Conservation (phyloP, 2,329 filamentous ascomycete genomes). For the Fusarium sp. region DNA sequence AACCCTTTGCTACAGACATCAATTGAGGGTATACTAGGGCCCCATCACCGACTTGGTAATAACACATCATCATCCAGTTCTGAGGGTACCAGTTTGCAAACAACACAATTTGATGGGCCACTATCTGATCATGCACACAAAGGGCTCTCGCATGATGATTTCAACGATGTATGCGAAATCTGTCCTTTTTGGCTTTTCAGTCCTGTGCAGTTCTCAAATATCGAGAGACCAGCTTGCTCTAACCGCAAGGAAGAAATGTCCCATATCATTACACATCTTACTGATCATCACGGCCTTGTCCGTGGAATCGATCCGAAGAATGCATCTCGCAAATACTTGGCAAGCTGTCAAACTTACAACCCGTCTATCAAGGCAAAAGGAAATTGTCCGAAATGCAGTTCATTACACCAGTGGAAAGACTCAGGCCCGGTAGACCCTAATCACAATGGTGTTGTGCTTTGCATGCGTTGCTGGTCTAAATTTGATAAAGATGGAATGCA, state of each 20-base stretch:
- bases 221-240: slow-evolving; percentile 26
- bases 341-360: slow-evolving; percentile 21
- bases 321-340: slow-evolving; percentile 27
- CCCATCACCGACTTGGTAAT: neutral
- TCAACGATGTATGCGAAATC: slow-evolving; percentile 14
- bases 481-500: slow-evolving; percentile 32
- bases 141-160: slow-evolving; percentile 9
- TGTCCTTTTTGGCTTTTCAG: slow-evolving; percentile 30
- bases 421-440: slow-evolving; percentile 10
- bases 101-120: neutral
- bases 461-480: slow-evolving; percentile 35
- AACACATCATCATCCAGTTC: neutral
- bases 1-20: neutral
- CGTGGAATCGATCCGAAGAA: slow-evolving; percentile 31
- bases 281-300: slow-evolving; percentile 41
- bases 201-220: slow-evolving; percentile 12
- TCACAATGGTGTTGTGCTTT: slow-evolving; percentile 32
- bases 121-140: neutral
- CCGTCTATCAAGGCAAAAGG: slow-evolving; percentile 30
- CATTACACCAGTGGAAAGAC: slow-evolving; percentile 26
- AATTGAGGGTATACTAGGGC: neutral
- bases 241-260: slow-evolving; percentile 35
- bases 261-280: slow-evolving; percentile 37
- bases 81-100: neutral
- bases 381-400: slow-evolving; percentile 25